These are phyloP conservation scores for Diophrys sp. DNA, from an alignment of 73 alveolate species.

Conservation along the genomic window DNA sequence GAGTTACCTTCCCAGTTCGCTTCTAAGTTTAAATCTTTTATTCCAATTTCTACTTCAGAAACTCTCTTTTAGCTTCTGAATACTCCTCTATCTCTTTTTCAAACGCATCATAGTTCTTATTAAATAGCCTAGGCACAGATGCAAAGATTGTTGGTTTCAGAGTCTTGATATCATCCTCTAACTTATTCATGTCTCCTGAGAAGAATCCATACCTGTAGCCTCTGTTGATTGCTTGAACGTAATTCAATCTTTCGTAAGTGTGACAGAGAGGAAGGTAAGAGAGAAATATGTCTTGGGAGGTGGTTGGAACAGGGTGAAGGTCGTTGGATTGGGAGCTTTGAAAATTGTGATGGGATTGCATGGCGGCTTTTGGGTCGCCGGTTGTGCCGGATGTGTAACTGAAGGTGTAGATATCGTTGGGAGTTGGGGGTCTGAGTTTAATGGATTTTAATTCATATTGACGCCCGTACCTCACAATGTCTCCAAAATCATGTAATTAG, in stretches of 20 bases:
- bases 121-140: slow-evolving; percentile 71
- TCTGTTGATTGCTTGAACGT: slow-evolving; percentile 21
- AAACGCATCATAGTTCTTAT: slow-evolving; percentile 68
- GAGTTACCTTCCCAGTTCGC: slow-evolving; percentile 58
- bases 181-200: slow-evolving; percentile 53
- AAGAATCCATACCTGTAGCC: slow-evolving; percentile 62
- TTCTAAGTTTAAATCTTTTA: background rate
- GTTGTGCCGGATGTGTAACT: slow-evolving; percentile 92
- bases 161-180: slow-evolving; percentile 62
- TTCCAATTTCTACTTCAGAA: background rate
- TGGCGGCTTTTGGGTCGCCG: slow-evolving; percentile 90
- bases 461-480: no score
- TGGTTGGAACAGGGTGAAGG: background rate
- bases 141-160: slow-evolving; percentile 74
- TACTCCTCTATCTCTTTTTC: slow-evolving; percentile 49
- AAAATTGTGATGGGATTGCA: slow-evolving; percentile 69
- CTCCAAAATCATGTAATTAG: background rate
- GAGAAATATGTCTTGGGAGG: slow-evolving; percentile 45
- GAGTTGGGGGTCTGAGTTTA: slow-evolving; percentile 57
- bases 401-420: slow-evolving; percentile 35
- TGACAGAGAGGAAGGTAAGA: slow-evolving; percentile 77
- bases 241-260: slow-evolving; percentile 54
- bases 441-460: slow-evolving; percentile 4
- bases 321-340: slow-evolving; percentile 53
- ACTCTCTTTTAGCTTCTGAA: slow-evolving; percentile 47